Conservation (phyloP, 306 rosid genomes). For the Dalbergia cultrata region DNA sequence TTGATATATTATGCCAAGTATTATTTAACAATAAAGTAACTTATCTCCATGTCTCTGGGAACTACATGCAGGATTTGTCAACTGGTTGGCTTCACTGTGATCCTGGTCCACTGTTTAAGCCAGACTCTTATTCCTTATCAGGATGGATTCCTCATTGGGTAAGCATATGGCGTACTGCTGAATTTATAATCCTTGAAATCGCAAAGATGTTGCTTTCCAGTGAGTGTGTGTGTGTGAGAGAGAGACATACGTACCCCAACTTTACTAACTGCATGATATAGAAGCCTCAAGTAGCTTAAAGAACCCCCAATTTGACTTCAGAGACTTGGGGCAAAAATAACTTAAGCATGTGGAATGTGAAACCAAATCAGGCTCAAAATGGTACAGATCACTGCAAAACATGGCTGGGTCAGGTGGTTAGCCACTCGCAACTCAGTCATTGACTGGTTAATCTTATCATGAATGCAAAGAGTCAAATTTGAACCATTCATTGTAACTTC, state of each 20-base stretch:
- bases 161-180: constrained; percentile 49
- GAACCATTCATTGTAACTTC: constrained; percentile 7
- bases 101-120: constrained; percentile 89
- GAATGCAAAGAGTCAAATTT: constrained; percentile 22
- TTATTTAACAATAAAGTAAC: constrained; percentile 38
- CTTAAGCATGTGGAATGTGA: background rate
- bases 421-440: background rate
- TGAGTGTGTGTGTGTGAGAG: background rate
- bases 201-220: constrained; percentile 14
- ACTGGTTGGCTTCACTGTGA: constrained; percentile 96
- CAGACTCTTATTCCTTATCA: constrained; percentile 69
- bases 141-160: constrained; percentile 86
- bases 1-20: constrained; percentile 25
- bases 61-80: constrained; percentile 83
- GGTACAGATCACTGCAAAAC: background rate
- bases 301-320: constrained; percentile 4
- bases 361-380: constrained; percentile 11
- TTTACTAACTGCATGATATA: background rate
- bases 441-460: constrained; percentile 9
- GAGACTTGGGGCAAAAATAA: background rate
- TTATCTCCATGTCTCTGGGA: constrained; percentile 37
- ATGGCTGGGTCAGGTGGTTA: background rate
- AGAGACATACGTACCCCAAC: background rate
- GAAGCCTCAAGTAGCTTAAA: constrained; percentile 23
- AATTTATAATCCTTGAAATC: constrained; percentile 30